phyloP scores from a whole-genome alignment of 2,329 filamentous ascomycete species.

The Cordyceps farinosa region DNA sequence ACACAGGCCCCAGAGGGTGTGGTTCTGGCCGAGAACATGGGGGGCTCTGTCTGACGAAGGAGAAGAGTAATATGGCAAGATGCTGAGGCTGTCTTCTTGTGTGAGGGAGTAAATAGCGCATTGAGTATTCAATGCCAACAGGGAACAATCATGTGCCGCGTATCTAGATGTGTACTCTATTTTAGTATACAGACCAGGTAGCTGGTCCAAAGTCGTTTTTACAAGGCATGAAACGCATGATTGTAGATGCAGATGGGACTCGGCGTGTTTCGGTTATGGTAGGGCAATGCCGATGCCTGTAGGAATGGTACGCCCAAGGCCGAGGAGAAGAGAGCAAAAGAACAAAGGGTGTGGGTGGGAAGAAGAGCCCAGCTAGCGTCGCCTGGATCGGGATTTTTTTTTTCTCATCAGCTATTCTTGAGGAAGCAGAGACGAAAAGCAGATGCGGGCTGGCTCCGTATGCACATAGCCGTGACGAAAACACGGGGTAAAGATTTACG shows the following conservation, averaged over 20 bases:
- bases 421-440: neutral
- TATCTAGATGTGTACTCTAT: neutral
- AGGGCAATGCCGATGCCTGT: conserved; percentile 8
- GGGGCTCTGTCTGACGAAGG: conserved; percentile 4
- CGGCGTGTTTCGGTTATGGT: conserved; percentile 14
- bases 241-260: conserved; percentile 10
- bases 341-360: neutral
- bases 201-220: neutral
- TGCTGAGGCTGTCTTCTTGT: neutral
- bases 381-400: conserved; percentile 2
- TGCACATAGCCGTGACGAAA: conserved; percentile 14
- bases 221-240: neutral
- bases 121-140: neutral
- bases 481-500: conserved; percentile 16
- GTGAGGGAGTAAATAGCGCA: neutral
- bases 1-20: conserved; percentile 1
- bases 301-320: neutral
- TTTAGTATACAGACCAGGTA: neutral
- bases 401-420: neutral
- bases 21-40: neutral
- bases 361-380: neutral
- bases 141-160: neutral
- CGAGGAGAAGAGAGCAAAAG: neutral
- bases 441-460: conserved; percentile 1
- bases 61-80: conserved; percentile 7